Conservation (phyloP, 2,329 filamentous ascomycete species). For the Byssothecium circinans region DNA sequence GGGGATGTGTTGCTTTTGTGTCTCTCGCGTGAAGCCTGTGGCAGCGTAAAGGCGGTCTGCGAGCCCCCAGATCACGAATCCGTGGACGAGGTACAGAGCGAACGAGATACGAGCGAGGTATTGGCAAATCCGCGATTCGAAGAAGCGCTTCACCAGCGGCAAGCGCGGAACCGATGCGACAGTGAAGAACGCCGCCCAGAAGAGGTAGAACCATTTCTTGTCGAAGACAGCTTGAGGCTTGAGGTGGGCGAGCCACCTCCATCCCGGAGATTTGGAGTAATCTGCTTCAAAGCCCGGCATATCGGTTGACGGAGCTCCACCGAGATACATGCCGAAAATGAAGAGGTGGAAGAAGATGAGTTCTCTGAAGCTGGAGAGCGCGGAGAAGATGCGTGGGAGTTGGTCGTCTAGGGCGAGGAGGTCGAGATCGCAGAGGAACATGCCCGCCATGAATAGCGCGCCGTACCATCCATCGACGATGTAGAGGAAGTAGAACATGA, state of each 20-base stretch:
- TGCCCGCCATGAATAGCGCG: slow-evolving; percentile 40
- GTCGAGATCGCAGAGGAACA: slow-evolving; percentile 43
- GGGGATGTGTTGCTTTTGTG: slow-evolving; percentile 55
- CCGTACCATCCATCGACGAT: slow-evolving; percentile 66
- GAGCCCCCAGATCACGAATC: slow-evolving; percentile 48
- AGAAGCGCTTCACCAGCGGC: slow-evolving; percentile 50
- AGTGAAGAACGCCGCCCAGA: slow-evolving; percentile 61
- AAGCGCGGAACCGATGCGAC: slow-evolving; percentile 61
- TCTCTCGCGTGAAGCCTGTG: slow-evolving; percentile 56
- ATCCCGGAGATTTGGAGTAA: slow-evolving; percentile 60
- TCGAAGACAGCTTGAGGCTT: slow-evolving; percentile 68
- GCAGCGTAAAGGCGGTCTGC: slow-evolving; percentile 64
- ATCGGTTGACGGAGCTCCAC: slow-evolving; percentile 61
- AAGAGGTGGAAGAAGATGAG: slow-evolving; percentile 45
- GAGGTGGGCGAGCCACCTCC: slow-evolving; percentile 62
- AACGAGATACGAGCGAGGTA: slow-evolving; percentile 62
- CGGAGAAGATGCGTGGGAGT: slow-evolving; percentile 50
- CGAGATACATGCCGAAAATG: slow-evolving; percentile 58
- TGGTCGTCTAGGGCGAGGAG: slow-evolving; percentile 30
- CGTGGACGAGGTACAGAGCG: slow-evolving; percentile 62
- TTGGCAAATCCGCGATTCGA: slow-evolving; percentile 54
- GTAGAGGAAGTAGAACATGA: slow-evolving; percentile 69
- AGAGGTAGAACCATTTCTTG: slow-evolving; percentile 69
- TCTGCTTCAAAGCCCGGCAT: slow-evolving; percentile 47
- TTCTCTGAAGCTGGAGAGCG: slow-evolving; percentile 56